Base-by-base conservation (phyloP, 176 grass and related monocot species). In the Lolium rigidum region DNA sequence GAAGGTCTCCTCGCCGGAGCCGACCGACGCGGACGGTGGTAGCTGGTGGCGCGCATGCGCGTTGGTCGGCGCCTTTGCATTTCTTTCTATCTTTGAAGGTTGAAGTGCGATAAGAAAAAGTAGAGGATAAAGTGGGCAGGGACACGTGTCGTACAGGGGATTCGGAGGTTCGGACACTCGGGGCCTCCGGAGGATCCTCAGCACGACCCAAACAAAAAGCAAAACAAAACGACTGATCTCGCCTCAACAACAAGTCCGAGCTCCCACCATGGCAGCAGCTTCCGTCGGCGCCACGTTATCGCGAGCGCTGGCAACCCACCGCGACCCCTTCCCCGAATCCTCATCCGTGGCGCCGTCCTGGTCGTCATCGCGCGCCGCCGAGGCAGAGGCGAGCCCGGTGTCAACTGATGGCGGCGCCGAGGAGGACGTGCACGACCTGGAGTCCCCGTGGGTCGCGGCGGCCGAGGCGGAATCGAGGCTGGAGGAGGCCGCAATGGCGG, bases 341-440 rank as follows among this genome's bases (percentile, higher is more conserved):
- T 84, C 66, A 24, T 24, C 47, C 4, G n/a, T 7, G 54, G 20
- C 43, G 4, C 71, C 80, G 15, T 71, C 73, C 11, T 83, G 73
- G n/a, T 87, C 69, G 9, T 71, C 20, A 12, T 71, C 55, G 9
- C 18, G 5, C 67, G 52, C 4, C 20, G 64, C 14, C 6, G 78
- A 54, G 20, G 41, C 18, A n/a, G 9, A 0, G 60, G 14, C 7
- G 35, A 20, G 58, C 35, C 31, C 15, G 49, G 50, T 25, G 54
- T 44, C 81, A 25, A 51, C 24, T 18, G 39, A 78, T 13, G 60
- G 25, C 20, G 43, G 51, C 25, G 64, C 25, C 20, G 80, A 71
- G 73, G 86, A 72, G 54, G 80, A 79, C 74, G 31, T 72, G 74
- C 11, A 62, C 28, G 74, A 88, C 74, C 74, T 88, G 54, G 81